These are phyloP conservation scores for Angomonas desouzai DNA, from an alignment of 208 protist species.

Conservation along the genomic window DNA sequence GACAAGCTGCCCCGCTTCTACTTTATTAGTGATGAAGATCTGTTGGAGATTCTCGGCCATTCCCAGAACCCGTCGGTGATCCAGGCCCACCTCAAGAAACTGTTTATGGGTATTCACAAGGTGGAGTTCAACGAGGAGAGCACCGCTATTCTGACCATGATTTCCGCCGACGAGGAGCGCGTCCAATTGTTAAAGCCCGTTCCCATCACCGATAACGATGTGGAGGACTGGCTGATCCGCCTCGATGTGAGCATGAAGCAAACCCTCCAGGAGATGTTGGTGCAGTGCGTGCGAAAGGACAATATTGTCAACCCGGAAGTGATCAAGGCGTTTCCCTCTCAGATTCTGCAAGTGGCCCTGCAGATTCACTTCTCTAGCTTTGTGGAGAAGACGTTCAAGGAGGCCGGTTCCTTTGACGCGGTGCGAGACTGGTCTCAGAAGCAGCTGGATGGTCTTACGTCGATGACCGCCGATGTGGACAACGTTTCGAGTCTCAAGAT, in stretches of 20 bases:
- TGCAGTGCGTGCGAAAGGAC: conserved; percentile 41
- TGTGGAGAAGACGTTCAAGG: conserved; percentile 61
- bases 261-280: conserved; percentile 73
- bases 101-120: conserved; percentile 92
- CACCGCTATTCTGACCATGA: conserved; percentile 87
- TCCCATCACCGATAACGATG: conserved; percentile 81
- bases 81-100: conserved; percentile 91
- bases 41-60: conserved; percentile 97
- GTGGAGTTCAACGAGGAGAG: conserved; percentile 78
- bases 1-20: conserved; percentile 95
- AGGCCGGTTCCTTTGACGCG: conserved; percentile 22
- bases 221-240: conserved; percentile 92
- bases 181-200: conserved; percentile 70
- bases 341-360: conserved; percentile 83
- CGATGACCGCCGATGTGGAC: conserved; percentile 35
- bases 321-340: conserved; percentile 78
- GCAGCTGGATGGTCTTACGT: conserved; percentile 67
- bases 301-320: conserved; percentile 35
- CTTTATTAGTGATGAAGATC: conserved; percentile 98
- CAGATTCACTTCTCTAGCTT: conserved; percentile 80
- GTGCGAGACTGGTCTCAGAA: conserved; percentile 32
- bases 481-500: conserved; percentile 72
- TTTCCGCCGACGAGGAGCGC: conserved; percentile 83
- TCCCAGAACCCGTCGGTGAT: conserved; percentile 90
- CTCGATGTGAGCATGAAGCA: conserved; percentile 85